Base-by-base conservation (phyloP, 331 rosid species). In the Saraca asoca region DNA sequence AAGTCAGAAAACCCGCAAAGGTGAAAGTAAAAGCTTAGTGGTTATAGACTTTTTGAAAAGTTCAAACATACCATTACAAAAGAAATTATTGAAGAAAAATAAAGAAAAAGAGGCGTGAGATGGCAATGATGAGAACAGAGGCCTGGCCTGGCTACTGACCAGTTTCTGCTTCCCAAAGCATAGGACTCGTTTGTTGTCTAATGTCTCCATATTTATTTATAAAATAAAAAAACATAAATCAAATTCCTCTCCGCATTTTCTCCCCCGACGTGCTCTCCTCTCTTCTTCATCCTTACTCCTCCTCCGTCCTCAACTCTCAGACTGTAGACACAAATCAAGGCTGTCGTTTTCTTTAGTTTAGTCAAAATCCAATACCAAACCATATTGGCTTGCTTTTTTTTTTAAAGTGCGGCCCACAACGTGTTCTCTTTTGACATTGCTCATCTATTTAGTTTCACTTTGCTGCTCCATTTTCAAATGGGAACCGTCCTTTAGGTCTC, bases 321-420 rank as follows among this genome's bases (percentile, higher is more conserved):
- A 18, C 42, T 31, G 19, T 62, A 24, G 64, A 48, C 51, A 65
- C 41, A 68, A 52, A 63, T 34, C 13, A 9, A 64, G 38, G 46
- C 51, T 86, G 91, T 90, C 85, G 60, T 69, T 79, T 86, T 78
- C 73, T 42, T 46, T 12, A 33, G 41, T 75, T 66, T 67, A 62
- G 91, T 89, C 85, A 75, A 87, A 77, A 82, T 74, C 62, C 31
- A 45, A 31, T 72, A 73, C 89, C 83, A 70, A 82, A 80, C 83
- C 79, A 73, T 62, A 57, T 71, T 65, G 44, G 75, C 70, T 58
- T 51, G 31, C 37, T 70, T 38, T 11, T 58, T 7, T 72, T 70
- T 68, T n/a, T n/a, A n/a, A 67, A 56, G 68, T 33, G 24, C 50
- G 72, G 70, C 72, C 69, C 58, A 39, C 67, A 20, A 52, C 34